These are phyloP conservation scores for Ustilago esculenta DNA, from an alignment of 1,284 basidiomycete genomes.

Conservation along the genomic window DNA sequence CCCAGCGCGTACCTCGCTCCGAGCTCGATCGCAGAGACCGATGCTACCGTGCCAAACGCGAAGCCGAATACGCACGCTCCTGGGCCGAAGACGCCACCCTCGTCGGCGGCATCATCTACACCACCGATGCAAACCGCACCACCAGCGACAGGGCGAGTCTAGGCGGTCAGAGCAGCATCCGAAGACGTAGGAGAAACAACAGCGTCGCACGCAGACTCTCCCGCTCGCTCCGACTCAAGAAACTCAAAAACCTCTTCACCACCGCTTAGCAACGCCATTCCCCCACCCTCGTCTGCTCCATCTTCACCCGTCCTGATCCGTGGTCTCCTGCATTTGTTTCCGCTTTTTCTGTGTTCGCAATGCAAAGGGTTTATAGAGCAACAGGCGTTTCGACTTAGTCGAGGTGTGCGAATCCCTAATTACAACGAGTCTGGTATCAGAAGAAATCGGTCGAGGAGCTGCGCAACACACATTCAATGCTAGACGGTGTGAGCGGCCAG, in stretches of 20 bases:
- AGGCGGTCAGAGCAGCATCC: constrained; percentile 26
- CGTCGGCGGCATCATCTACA: constrained; percentile 40
- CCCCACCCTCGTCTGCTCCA: neutral
- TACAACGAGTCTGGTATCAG: constrained; percentile 32
- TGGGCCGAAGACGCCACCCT: constrained; percentile 61
- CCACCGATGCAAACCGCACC: constrained; percentile 13
- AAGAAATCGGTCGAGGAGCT: neutral
- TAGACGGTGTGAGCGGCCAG: neutral
- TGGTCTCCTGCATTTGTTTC: neutral
- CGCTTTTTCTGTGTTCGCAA: neutral
- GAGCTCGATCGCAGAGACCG: constrained; percentile 58
- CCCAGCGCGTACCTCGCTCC: constrained; percentile 50
- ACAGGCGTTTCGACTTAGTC: too few relatives aligned
- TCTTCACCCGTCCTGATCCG: too few relatives aligned
- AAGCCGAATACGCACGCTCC: constrained; percentile 44
- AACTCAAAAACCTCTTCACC: constrained; percentile 26
- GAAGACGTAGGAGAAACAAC: constrained; percentile 17
- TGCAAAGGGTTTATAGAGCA: constrained; percentile 3
- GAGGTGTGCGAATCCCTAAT: constrained; percentile 16
- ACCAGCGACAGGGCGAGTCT: constrained; percentile 25
- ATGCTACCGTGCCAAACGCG: constrained; percentile 51
- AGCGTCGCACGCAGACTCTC: constrained; percentile 13
- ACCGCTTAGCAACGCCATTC: too few relatives aligned
- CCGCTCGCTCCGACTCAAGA: constrained; percentile 10
- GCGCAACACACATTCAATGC: too few relatives aligned